Evolutionary conservation across 371 early-diverging fungal genomes (phyloP).

Genomic region (Lichtheimia ornata): DNA sequence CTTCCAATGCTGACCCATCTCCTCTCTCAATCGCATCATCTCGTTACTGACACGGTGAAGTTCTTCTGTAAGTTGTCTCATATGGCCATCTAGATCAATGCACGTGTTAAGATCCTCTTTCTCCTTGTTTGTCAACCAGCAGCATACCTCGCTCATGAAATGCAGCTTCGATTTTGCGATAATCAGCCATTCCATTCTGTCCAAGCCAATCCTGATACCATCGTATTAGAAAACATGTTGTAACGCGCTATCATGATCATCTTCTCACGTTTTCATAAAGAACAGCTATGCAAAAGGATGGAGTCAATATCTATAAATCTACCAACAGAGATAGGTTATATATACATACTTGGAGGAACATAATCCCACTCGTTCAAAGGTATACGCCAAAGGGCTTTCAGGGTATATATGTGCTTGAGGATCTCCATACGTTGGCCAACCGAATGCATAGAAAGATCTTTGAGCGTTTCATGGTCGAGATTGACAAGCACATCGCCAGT

Average conservation of each 20-base stretch:
- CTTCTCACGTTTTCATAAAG: conserved; percentile 64
- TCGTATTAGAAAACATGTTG: too few species aligned
- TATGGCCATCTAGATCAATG: conserved; percentile 41
- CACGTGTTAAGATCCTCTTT: neutral
- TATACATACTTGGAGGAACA: conserved; percentile 74
- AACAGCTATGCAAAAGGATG: conserved; percentile 37
- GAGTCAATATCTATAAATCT: neutral
- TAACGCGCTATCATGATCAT: neutral
- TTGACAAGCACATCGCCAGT: conserved; percentile 89
- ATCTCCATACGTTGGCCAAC: conserved; percentile 88
- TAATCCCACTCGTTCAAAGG: conserved; percentile 87
- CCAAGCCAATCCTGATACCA: conserved; percentile 45
- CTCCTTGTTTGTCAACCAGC: neutral
- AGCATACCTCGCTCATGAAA: conserved; percentile 59
- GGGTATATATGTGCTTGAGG: conserved; percentile 82
- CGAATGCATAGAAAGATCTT: conserved; percentile 82
- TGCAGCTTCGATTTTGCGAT: conserved; percentile 56
- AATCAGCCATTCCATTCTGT: conserved; percentile 54
- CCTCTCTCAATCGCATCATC: conserved; percentile 52
- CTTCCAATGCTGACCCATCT: conserved; percentile 56
- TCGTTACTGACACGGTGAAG: conserved; percentile 52
- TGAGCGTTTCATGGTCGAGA: conserved; percentile 88
- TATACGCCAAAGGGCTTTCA: conserved; percentile 75
- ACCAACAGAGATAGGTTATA: neutral
- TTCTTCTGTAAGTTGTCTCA: conserved; percentile 58